Percentiles rank a stretch among this genome's conserved stretches.
phyloP scores from a whole-genome alignment of 352 stramenopile species.

The Aphanomyces invadans region DNA sequence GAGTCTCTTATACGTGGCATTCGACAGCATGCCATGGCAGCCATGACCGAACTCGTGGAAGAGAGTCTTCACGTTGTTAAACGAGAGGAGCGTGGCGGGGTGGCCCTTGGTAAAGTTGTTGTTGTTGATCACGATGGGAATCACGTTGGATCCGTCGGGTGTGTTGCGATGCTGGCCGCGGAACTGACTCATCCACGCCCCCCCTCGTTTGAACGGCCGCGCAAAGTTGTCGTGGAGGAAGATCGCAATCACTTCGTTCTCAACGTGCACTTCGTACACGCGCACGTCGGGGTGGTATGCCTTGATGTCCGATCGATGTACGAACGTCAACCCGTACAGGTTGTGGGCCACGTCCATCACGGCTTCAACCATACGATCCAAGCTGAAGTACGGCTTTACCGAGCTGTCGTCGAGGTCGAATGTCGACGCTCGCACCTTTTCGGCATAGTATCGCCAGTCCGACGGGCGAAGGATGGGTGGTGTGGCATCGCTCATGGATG shows the following conservation, averaged over 20 bases:
- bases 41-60: slow-evolving; percentile 98
- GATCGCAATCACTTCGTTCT: slow-evolving; percentile 40
- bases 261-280: slow-evolving; percentile 48
- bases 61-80: slow-evolving; percentile 93
- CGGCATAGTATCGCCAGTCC: slow-evolving; percentile 66
- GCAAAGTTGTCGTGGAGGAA: slow-evolving; percentile 64
- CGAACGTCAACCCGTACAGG: slow-evolving; percentile 52
- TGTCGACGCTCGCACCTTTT: slow-evolving; percentile 44
- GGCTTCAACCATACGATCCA: slow-evolving; percentile 44
- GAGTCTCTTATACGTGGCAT: slow-evolving; percentile 95
- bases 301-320: slow-evolving; percentile 35
- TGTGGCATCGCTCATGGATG: slow-evolving; percentile 32
- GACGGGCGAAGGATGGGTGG: slow-evolving; percentile 40
- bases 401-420: slow-evolving; percentile 58
- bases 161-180: slow-evolving; percentile 40
- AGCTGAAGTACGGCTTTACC: slow-evolving; percentile 57
- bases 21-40: slow-evolving; percentile 94
- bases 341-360: slow-evolving; percentile 52
- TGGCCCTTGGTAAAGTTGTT: slow-evolving; percentile 55
- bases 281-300: slow-evolving; percentile 59
- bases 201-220: slow-evolving; percentile 36
- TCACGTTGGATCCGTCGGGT: slow-evolving; percentile 31
- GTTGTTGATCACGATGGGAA: slow-evolving; percentile 62
- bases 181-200: slow-evolving; percentile 64
- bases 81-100: slow-evolving; percentile 38